A percentile compares a stretch with the other conserved stretches of the same genome.
phyloP scores from a whole-genome alignment of 129 eudicot genomes.

The Deinandra increscens region DNA sequence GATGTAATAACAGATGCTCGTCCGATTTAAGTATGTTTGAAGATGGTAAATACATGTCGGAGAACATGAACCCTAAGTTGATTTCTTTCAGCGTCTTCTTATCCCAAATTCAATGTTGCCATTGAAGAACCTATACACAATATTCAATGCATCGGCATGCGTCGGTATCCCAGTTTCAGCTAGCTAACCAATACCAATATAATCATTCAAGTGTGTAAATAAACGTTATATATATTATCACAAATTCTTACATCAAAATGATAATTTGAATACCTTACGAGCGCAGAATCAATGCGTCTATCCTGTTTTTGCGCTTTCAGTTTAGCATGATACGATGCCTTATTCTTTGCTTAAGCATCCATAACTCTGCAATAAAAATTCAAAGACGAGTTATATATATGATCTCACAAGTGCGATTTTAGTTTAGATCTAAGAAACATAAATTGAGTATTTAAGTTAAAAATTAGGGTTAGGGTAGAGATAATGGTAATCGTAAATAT shows the following conservation, averaged over 20 bases:
- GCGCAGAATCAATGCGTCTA: conserved; percentile 80
- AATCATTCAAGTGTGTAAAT: neutral
- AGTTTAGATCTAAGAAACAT: neutral
- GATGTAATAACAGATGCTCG: no score
- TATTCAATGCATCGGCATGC: no score
- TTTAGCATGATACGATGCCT: conserved; percentile 70
- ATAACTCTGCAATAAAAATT: conserved; percentile 30
- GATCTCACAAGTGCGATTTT: neutral
- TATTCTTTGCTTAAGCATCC: conserved; percentile 82
- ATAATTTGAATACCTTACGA: conserved; percentile 56
- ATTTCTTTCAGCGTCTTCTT: no score
- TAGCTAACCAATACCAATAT: conserved; percentile 5
- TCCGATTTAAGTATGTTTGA: no score
- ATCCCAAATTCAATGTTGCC: no score
- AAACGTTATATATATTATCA: no score
- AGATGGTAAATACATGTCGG: no score
- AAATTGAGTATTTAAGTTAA: neutral
- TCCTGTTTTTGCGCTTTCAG: conserved; percentile 63
- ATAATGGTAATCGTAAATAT: conserved; percentile 2
- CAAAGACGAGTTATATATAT: conserved; percentile 1
- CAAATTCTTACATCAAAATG: neutral
- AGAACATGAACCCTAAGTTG: no score
- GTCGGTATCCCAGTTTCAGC: neutral
- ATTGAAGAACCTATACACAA: no score
- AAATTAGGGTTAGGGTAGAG: conserved; percentile 21